Conservation (phyloP, 2,329 filamentous ascomycete species). For the Grosmannia serpens region DNA sequence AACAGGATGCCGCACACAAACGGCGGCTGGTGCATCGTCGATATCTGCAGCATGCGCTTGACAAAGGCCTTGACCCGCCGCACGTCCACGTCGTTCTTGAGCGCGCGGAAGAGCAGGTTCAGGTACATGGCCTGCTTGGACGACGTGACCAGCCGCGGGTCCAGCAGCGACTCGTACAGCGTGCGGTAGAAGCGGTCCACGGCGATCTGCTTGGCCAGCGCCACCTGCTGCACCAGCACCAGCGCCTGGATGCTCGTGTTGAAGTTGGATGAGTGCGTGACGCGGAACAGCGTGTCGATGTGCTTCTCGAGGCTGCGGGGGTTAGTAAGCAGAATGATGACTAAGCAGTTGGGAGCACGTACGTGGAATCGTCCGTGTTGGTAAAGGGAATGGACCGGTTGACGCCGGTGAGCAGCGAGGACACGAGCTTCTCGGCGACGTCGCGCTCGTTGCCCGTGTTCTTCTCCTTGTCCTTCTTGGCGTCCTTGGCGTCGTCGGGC, state of each 20-base stretch:
- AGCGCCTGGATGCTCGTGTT: constrained; percentile 96
- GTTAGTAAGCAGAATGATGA: constrained; percentile 5
- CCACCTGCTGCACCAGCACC: constrained; percentile 87
- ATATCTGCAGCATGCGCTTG: constrained; percentile 80
- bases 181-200: constrained; percentile 91
- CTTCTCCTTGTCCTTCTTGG: constrained; percentile 22
- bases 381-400: constrained; percentile 94
- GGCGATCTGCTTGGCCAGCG: constrained; percentile 65
- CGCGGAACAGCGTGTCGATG: constrained; percentile 85
- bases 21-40: constrained; percentile 79
- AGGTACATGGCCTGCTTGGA: constrained; percentile 95
- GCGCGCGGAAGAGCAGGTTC: constrained; percentile 76
- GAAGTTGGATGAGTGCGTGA: constrained; percentile 97
- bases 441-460: constrained; percentile 44
- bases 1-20: constrained; percentile 93
- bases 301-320: constrained; percentile 62
- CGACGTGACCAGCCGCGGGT: constrained; percentile 75
- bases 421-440: constrained; percentile 80
- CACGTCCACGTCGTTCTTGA: constrained; percentile 83
- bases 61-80: constrained; percentile 92
- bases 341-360: constrained; percentile 18
- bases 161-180: constrained; percentile 86
- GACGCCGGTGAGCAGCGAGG: constrained; percentile 82
- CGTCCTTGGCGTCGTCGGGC: constrained; percentile 9
- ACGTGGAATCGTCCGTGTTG: constrained; percentile 65